Conservation (phyloP, 352 stramenopile species). For the Aphanomyces astaci region DNA sequence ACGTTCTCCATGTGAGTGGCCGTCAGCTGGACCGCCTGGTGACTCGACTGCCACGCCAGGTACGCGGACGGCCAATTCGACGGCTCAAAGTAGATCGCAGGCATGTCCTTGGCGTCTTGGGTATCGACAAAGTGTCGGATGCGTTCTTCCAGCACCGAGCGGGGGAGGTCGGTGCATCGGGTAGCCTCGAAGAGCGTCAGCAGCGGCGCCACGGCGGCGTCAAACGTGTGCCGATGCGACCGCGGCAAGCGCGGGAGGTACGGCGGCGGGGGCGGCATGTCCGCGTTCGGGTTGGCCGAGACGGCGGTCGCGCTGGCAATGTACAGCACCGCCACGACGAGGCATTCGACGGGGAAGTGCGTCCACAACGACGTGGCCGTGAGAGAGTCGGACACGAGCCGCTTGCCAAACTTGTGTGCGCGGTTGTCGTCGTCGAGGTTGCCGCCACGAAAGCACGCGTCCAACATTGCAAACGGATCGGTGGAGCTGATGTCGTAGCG, state of each 20-base stretch:
- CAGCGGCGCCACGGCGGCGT: neutral
- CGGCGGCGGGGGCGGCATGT: neutral
- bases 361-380: constrained; percentile 20
- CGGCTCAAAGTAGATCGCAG: neutral
- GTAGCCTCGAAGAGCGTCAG: neutral
- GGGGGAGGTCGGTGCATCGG: neutral
- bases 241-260: neutral
- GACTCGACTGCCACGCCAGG: neutral
- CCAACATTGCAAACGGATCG: constrained; percentile 62
- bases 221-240: neutral
- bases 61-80: neutral
- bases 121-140: neutral
- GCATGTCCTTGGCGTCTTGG: neutral
- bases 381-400: constrained; percentile 22
- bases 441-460: constrained; percentile 14
- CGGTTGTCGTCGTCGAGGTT: neutral
- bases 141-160: neutral
- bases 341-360: constrained; percentile 3
- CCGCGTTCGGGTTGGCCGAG: neutral
- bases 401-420: constrained; percentile 36
- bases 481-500: constrained; percentile 65
- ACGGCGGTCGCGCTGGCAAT: neutral
- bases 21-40: neutral
- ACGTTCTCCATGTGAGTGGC: constrained; percentile 34
- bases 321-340: constrained; percentile 14